Evolutionary conservation across 352 stramenopile species (phyloP), one percentile per base, ranked within the genome.

Genomic region (Phytophthora sansomeana): DNA sequence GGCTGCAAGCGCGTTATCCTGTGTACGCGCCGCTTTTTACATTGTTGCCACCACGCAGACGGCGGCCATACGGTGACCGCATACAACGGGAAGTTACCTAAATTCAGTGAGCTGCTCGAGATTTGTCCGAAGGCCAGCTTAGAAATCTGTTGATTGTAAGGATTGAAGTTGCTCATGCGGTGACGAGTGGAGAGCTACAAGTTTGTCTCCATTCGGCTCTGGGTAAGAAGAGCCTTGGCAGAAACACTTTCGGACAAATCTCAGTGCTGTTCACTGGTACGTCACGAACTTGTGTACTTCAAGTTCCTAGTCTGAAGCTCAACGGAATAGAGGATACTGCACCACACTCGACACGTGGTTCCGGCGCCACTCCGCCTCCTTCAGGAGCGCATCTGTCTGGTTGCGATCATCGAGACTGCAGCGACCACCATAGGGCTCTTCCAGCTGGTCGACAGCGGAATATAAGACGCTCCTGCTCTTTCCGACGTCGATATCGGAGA

Each of bases 381-480:
- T 54, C 30, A 30, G 10, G 19, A 6, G 5, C 11, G 14, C 10
- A 11, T 51, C 43, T 6, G 14, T 30, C 49, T 58, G 7, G 3
- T 47, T 47, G n/a, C n/a, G 41, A 47, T 21, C 41, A 16, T 28
- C 35, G 35, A 41, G 35, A 8, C 41, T 26, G 30, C 10, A 44
- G 33, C 36, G 36, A 57, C 33, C 17, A 51, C 33, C 53, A 56
- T 47, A 35, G 26, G 52, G 39, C 11, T 7, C 9, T 29, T 50
- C 52, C 52, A 60, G 38, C 36, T 50, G 38, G 52, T 38, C 52
- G 24, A 51, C 9, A 28, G 36, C 10, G 50, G 21, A 36, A 60
- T 42, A 33, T 43, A 26, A 17, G 29, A 9, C 21, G n/a, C 52
- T 69, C 59, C 66, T 66, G 66, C 59, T 69, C 64, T 72, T 56